These are phyloP conservation scores for Durusdinium trenchii DNA, from an alignment of 73 alveolate genomes.

Conservation along the genomic window DNA sequence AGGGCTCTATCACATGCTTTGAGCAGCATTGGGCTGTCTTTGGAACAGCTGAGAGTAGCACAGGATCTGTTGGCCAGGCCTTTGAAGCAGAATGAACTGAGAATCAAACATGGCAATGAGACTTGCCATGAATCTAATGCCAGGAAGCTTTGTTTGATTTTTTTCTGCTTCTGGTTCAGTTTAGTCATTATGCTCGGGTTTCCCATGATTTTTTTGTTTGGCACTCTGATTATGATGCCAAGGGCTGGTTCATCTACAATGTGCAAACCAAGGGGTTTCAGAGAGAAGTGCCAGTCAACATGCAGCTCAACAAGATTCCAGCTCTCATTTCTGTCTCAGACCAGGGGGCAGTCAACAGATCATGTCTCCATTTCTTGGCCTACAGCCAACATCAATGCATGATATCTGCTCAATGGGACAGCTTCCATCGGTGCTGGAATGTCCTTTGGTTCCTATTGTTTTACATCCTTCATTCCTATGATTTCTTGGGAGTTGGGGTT, in stretches of 20 bases:
- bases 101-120: no score
- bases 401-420: conserved; percentile 19
- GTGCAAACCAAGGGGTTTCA: neutral
- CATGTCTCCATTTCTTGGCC: neutral
- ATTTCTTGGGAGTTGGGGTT: neutral
- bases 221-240: no score
- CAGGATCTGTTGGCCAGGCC: neutral
- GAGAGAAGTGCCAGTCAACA: neutral
- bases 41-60: neutral
- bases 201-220: no score
- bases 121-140: no score
- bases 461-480: neutral
- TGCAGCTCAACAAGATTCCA: neutral
- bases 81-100: neutral
- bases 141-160: no score
- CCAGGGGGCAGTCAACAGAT: neutral
- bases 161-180: no score
- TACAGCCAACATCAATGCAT: neutral
- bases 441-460: neutral
- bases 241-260: neutral
- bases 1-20: conserved; percentile 14
- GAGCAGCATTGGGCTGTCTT: neutral
- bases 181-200: no score
- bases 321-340: neutral
- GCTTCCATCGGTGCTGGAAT: conserved; percentile 39